phyloP scores from a whole-genome alignment of 2,329 filamentous ascomycete genomes.

The Tolypocladium ovalisporum region DNA sequence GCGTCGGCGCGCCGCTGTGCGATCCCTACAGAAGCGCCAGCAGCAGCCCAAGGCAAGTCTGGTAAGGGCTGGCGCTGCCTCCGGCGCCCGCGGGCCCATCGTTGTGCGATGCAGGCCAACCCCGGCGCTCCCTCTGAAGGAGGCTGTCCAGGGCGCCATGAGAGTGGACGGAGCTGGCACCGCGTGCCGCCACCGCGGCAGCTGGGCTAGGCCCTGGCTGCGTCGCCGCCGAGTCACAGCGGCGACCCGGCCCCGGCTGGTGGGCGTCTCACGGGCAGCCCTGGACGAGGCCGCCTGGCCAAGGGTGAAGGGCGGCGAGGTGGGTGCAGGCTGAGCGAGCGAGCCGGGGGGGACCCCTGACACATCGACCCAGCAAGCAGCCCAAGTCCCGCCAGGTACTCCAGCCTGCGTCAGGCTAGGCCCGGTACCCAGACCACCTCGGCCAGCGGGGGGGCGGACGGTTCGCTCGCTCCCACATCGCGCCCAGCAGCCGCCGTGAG shows the following conservation, averaged over 20 bases:
- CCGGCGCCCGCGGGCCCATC: constrained; percentile 3
- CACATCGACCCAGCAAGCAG: background rate
- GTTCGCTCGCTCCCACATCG: background rate
- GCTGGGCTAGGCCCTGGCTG: constrained; percentile 1
- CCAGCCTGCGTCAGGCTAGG: background rate
- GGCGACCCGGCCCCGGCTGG: constrained; percentile 1
- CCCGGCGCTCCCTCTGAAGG: constrained; percentile 6
- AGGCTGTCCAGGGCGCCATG: constrained; percentile 4
- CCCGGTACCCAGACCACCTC: background rate
- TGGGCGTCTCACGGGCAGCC: constrained; percentile 1
- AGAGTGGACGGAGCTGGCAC: constrained; percentile 7
- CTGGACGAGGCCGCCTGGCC: background rate
- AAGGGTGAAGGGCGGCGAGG: background rate
- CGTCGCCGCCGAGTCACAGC: background rate
- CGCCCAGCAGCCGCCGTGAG: background rate
- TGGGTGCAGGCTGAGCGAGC: background rate
- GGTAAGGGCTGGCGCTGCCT: constrained; percentile 2
- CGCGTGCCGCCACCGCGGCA: constrained; percentile 7
- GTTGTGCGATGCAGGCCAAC: background rate
- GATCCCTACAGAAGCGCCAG: constrained; percentile 9
- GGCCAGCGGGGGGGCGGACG: background rate
- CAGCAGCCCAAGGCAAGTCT: constrained; percentile 1
- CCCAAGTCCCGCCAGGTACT: background rate
- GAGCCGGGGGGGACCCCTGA: background rate
- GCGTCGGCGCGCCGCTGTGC: constrained; percentile 5